phyloP scores from a whole-genome alignment of 2,329 filamentous ascomycete genomes.

The Pseudogymnoascus sp. region DNA sequence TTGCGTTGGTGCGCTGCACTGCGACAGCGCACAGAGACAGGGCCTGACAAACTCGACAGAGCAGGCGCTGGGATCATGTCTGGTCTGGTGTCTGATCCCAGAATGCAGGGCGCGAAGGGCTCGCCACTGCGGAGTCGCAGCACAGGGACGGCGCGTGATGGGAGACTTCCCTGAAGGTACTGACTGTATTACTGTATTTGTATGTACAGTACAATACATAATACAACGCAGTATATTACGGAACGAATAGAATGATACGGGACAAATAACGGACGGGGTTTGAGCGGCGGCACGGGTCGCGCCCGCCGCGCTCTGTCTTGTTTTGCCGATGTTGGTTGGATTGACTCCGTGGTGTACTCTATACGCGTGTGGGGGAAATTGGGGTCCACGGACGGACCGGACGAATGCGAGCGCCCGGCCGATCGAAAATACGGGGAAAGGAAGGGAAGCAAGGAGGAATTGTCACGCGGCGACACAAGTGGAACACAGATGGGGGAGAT shows the following conservation, averaged over 20 bases:
- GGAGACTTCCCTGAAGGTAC: neutral
- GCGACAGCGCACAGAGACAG: constrained; percentile 1
- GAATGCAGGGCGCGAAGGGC: neutral
- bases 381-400: neutral
- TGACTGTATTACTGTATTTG: neutral
- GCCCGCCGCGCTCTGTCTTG: neutral
- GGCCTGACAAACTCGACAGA: neutral
- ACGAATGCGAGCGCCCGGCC: neutral
- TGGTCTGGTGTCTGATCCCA: neutral
- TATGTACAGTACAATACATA: neutral
- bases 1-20: neutral
- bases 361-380: neutral
- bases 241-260: neutral
- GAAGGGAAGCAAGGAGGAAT: neutral
- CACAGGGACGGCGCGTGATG: constrained; percentile 1
- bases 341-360: neutral
- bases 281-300: neutral
- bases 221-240: neutral
- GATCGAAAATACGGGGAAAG: neutral
- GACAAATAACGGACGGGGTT: neutral
- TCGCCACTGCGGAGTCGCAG: neutral
- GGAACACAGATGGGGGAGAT: neutral
- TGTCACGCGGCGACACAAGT: neutral
- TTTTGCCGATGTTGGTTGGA: neutral
- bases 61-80: neutral